Conservation (phyloP, 768 basidiomycete species). For the Termitomyces sp. region DNA sequence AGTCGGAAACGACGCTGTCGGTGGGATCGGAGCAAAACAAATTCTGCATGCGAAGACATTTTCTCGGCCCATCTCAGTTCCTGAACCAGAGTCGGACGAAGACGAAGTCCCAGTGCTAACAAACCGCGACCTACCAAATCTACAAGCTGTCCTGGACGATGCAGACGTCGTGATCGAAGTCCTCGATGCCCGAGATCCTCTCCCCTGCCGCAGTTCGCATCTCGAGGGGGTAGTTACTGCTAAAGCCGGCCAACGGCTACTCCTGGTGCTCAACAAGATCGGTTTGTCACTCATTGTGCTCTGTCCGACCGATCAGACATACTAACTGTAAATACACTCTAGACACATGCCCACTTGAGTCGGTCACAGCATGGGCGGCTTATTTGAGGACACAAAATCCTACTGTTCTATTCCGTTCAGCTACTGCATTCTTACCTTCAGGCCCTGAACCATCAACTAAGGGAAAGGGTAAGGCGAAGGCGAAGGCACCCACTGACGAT, state of each 20-base stretch:
- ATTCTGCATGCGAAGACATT: slow-evolving; percentile 34
- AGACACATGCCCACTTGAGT: slow-evolving; percentile 83
- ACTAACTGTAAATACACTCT: slow-evolving; percentile 4
- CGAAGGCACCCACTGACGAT: slow-evolving; percentile 45
- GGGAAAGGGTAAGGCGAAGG: slow-evolving; percentile 48
- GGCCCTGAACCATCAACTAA: slow-evolving; percentile 22
- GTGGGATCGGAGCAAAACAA: slow-evolving; percentile 42
- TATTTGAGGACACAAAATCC: slow-evolving; percentile 59
- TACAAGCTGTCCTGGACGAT: slow-evolving; percentile 66
- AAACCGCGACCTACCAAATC: slow-evolving; percentile 60
- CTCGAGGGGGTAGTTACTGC: slow-evolving; percentile 54
- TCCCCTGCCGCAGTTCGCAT: slow-evolving; percentile 61
- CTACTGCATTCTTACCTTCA: slow-evolving; percentile 62
- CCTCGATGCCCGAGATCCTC: slow-evolving; percentile 83
- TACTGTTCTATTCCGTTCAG: slow-evolving; percentile 71
- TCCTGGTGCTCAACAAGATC: slow-evolving; percentile 84
- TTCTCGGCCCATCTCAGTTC: slow-evolving; percentile 27
- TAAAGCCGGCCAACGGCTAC: slow-evolving; percentile 43
- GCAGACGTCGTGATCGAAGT: slow-evolving; percentile 82
- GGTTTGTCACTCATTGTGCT: slow-evolving; percentile 48
- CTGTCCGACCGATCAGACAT: not conserved
- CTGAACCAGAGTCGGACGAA: slow-evolving; percentile 36
- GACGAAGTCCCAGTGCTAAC: slow-evolving; percentile 61
- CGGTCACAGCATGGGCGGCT: slow-evolving; percentile 65
- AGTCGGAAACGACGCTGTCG: slow-evolving; percentile 48